Evolutionary conservation across 2,329 filamentous ascomycete species (phyloP).

Genomic region (Dactylellina sp.): DNA sequence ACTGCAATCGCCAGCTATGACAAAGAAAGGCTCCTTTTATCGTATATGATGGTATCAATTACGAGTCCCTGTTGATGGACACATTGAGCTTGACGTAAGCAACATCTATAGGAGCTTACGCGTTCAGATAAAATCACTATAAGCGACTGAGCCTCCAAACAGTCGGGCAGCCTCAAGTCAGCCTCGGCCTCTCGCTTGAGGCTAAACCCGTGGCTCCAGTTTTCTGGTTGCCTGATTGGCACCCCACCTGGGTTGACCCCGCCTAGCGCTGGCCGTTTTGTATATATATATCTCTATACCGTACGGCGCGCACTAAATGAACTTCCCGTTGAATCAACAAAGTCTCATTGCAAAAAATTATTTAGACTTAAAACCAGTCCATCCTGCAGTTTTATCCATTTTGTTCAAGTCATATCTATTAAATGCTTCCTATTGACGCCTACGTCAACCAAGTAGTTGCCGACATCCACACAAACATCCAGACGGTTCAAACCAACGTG

Average conservation of each 20-base stretch:
- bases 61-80: no score
- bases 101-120: slow-evolving; percentile 26
- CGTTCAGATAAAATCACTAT: slow-evolving; percentile 12
- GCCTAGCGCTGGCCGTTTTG: slow-evolving; percentile 7
- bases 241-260: no score
- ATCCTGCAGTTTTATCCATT: no score
- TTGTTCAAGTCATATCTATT: slow-evolving; percentile 1
- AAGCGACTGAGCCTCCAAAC: not conserved
- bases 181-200: slow-evolving; percentile 22
- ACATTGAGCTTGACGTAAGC: slow-evolving; percentile 20
- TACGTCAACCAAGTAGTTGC: slow-evolving; percentile 22
- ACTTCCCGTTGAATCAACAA: not conserved
- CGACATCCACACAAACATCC: not conserved
- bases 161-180: slow-evolving; percentile 26
- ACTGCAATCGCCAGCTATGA: no score
- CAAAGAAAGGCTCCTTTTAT: no score
- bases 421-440: slow-evolving; percentile 25
- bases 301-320: no score
- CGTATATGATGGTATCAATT: no score
- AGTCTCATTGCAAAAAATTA: no score
- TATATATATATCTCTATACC: no score
- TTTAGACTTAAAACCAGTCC: no score
- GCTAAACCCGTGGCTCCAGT: slow-evolving; percentile 18
- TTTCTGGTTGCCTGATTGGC: slow-evolving; percentile 40
- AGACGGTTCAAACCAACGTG: slow-evolving; percentile 21